These are phyloP conservation scores for Entomortierella lignicola DNA, from an alignment of 192 early-diverging fungal species.

Conservation along the genomic window DNA sequence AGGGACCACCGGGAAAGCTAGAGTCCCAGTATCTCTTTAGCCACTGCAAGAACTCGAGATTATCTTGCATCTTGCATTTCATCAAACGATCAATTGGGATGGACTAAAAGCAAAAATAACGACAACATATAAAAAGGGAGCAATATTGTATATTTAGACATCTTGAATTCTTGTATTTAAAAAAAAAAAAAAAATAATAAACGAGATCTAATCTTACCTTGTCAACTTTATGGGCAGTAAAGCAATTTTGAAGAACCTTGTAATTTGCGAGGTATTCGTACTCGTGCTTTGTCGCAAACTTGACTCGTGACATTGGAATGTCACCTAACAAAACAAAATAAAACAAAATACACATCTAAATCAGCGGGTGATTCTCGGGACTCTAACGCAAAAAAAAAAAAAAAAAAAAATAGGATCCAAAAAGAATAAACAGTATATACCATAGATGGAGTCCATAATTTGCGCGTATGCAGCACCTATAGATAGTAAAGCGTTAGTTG, in stretches of 20 bases:
- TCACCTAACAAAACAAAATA: constrained; percentile 59
- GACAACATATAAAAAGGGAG: no score
- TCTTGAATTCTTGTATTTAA: no score
- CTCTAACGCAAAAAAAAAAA: no score
- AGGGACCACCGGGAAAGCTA: constrained; percentile 81
- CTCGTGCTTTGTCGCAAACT: constrained; percentile 93
- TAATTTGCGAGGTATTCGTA: constrained; percentile 97
- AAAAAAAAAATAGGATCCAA: neutral
- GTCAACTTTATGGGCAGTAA: constrained; percentile 91
- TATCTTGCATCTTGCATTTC: constrained; percentile 99
- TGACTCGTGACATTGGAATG: constrained; percentile 89
- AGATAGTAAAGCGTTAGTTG: neutral
- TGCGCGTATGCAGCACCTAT: constrained; percentile 77
- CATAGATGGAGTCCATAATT: constrained; percentile 77
- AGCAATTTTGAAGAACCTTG: constrained; percentile 90
- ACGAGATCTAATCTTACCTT: constrained; percentile 65
- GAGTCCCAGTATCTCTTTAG: constrained; percentile 90
- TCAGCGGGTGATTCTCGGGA: no score
- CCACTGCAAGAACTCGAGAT: constrained; percentile 98
- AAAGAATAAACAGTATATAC: constrained; percentile 38
- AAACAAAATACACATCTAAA: neutral
- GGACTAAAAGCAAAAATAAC: constrained; percentile 53
- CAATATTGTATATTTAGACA: no score
- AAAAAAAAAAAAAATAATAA: neutral
- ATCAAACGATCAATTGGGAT: constrained; percentile 90